Base-by-base conservation (phyloP, 176 grass and related monocot species). In the Rhipidocladum racemiflorum region DNA sequence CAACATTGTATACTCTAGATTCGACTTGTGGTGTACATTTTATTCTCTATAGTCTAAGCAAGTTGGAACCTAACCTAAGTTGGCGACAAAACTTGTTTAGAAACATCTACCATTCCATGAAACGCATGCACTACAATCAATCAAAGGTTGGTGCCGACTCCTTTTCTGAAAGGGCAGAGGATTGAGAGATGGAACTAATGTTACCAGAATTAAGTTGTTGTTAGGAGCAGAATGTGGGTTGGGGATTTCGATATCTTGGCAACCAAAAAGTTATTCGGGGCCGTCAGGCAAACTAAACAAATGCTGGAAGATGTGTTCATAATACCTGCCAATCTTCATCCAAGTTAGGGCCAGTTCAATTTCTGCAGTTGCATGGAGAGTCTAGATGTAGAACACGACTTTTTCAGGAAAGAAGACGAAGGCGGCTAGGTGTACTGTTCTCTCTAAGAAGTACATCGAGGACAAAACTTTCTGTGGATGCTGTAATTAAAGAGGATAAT, bases 291-390 rank as follows among this genome's bases (percentile, higher is more conserved):
- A 61, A 35, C 50, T 27, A 66, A 46, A 75, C 27, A 65, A 46
- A 85, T 34, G 20, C 66, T 50, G 50, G 21, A 29, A 61, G 61
- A 53, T 54, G 62, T 40, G 75, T 16, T 32, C 81, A 34, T 83
- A n/a, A 32, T 62, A 84, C 61, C 75, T 32, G 70, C 29, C 61
- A 53, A 79, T 84, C 61, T 56, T 85, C 63, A n/a, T 51, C 50
- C 32, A 21, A 8, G 35, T 61, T 49, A 61, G 42, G 7, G 40
- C 29, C 32, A 53, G 16, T 40, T 35, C 42, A 49, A n/a, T 45
- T 45, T 68, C 1, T 7, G n/a, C 64, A 15, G 11, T 24, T 13
- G 24, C 44, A 8, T 77, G 11, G 5, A 51, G n/a, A 71, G 6
- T 24, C 43, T 21, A 46, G 9, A 23, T 2, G n/a, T 49, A 27